Percentiles rank a stretch among this genome's conserved stretches.
phyloP scores from a whole-genome alignment of 345 rosid species.

The Excoecaria cochinchinensis region DNA sequence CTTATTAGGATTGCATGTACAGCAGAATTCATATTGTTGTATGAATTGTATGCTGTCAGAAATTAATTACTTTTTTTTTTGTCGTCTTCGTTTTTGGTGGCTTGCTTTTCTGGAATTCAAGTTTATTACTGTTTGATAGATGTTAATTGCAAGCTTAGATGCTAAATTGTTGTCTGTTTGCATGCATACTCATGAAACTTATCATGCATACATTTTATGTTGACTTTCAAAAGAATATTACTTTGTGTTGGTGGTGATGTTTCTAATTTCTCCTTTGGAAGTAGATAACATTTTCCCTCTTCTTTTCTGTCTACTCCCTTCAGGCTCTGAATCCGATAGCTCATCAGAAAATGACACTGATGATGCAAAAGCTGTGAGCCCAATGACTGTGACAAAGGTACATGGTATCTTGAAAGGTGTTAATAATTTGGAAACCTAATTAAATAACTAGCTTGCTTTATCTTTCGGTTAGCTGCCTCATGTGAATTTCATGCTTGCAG shows the following conservation, averaged over 20 bases:
- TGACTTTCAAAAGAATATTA: not conserved
- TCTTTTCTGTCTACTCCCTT: slow-evolving; percentile 7
- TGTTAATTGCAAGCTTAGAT: too few relatives aligned
- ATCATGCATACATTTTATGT: not conserved
- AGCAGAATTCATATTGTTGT: too few relatives aligned
- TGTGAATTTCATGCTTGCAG: not conserved
- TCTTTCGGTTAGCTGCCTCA: not conserved
- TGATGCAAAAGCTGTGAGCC: slow-evolving; percentile 45
- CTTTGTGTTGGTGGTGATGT: not conserved
- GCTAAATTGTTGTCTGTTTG: not conserved
- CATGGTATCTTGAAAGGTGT: slow-evolving; percentile 9
- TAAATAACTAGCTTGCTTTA: not conserved
- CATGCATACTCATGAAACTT: not conserved
- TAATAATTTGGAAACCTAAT: not conserved
- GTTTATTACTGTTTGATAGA: too few relatives aligned
- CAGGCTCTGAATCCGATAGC: slow-evolving; percentile 62
- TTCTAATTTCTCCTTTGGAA: not conserved
- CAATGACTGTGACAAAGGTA: slow-evolving; percentile 46
- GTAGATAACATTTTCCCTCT: not conserved
- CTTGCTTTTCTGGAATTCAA: too few relatives aligned
- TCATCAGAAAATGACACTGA: slow-evolving; percentile 57
- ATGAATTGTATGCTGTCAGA: too few relatives aligned
- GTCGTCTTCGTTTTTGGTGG: too few relatives aligned
- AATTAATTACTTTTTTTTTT: too few relatives aligned
- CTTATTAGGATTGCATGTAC: too few relatives aligned